These are phyloP conservation scores for Pseudogymnoascus verrucosus DNA, from an alignment of 2,329 filamentous ascomycete species.

Conservation along the genomic window DNA sequence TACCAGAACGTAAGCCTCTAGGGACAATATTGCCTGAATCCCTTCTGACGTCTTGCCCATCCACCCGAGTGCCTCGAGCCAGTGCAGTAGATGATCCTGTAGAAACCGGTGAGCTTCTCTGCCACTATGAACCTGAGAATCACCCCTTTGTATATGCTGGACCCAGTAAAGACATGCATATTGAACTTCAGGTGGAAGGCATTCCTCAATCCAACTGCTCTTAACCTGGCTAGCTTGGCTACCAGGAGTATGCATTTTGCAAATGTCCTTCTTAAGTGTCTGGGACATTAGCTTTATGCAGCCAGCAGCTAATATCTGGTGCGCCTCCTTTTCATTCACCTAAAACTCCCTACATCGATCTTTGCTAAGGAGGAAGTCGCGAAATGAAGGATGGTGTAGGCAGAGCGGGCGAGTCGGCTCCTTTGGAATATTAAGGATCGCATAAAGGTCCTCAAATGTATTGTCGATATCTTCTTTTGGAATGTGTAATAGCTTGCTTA, in stretches of 20 bases:
- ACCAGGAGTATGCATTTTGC: slow-evolving; percentile 16
- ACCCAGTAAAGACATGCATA: slow-evolving; percentile 31
- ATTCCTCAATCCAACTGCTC: slow-evolving; percentile 17
- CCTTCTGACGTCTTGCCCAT: slow-evolving; percentile 20
- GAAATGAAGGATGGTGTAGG: no score
- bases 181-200: slow-evolving; percentile 28
- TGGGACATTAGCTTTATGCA: slow-evolving; percentile 25
- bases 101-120: slow-evolving; percentile 22
- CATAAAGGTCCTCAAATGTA: background rate
- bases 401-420: slow-evolving; percentile 23
- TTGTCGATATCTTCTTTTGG: slow-evolving; percentile 29
- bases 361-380: no score
- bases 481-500: slow-evolving; percentile 19
- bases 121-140: slow-evolving; percentile 21
- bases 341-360: no score
- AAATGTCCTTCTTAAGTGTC: slow-evolving; percentile 25
- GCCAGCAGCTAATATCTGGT: slow-evolving; percentile 22
- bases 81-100: slow-evolving; percentile 22
- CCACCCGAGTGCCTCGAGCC: slow-evolving; percentile 30
- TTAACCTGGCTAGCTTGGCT: slow-evolving; percentile 15
- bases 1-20: slow-evolving; percentile 13
- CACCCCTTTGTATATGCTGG: slow-evolving; percentile 21
- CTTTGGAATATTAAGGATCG: background rate
- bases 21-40: slow-evolving; percentile 8
- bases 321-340: slow-evolving; percentile 26